These are phyloP conservation scores for Rhodotorula graminis DNA, from an alignment of 768 basidiomycete species.

Conservation along the genomic window DNA sequence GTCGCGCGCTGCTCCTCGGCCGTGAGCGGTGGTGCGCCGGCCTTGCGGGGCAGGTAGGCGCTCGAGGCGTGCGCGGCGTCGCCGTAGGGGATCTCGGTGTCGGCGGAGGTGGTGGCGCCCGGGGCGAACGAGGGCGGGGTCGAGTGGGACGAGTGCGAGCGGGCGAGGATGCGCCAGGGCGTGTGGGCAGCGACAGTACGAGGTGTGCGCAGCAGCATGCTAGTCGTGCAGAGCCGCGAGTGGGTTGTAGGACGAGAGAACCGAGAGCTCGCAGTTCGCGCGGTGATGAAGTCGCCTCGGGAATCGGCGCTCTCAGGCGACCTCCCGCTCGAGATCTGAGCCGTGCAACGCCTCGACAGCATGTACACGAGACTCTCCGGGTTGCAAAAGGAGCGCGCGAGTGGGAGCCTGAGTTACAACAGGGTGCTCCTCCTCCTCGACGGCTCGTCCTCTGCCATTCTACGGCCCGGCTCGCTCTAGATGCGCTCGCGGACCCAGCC, in stretches of 20 bases:
- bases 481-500: constrained; percentile 39
- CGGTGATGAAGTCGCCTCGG: no score
- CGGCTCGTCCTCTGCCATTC: background rate
- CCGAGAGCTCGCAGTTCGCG: background rate
- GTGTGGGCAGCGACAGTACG: background rate
- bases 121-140: constrained; percentile 23
- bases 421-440: background rate
- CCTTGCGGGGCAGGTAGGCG: constrained; percentile 25
- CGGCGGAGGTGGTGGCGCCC: constrained; percentile 28
- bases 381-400: background rate
- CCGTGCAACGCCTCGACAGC: no score
- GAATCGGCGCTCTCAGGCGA: no score
- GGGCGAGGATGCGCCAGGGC: constrained; percentile 1
- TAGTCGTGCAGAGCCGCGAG: background rate
- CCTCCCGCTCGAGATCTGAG: no score
- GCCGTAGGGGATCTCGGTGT: constrained; percentile 30
- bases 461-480: background rate
- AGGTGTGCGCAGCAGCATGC: background rate
- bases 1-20: constrained; percentile 10
- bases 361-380: background rate
- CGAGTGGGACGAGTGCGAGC: constrained; percentile 21
- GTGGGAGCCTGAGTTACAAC: background rate
- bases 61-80: constrained; percentile 15
- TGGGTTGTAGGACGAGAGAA: background rate
- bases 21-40: background rate